Base-by-base conservation (phyloP, 805 yeast genomes). In the Teunomyces stri region DNA sequence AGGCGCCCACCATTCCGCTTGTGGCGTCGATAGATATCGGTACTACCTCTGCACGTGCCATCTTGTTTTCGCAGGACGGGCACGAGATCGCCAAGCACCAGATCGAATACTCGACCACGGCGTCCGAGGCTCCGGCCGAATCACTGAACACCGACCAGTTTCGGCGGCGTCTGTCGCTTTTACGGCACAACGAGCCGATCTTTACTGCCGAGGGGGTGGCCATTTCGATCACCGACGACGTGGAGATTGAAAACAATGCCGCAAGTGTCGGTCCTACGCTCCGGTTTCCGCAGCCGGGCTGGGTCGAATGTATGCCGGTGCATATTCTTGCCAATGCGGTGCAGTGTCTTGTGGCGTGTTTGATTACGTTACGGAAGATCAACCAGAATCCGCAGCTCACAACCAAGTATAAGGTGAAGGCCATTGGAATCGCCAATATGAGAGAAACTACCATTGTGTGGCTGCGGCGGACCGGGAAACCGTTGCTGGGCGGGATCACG, bases 231-330 rank as follows among this genome's bases (percentile, higher is more conserved):
- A 58, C 75, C 50, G 81, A 78, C 51, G 73, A 76, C 51, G 66
- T 85, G 45, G 86, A 80, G 56, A 81, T 85, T 53, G 91, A 85
- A 65, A 81, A 79, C 54, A 71, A 72, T 60, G 63, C 74, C 25
- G 72, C 75, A 5, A 65, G 74, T 30, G 73, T 68, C 21, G 83
- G 81, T 29, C 90, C 91, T 43, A 86, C 94, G n/a, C 69, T 86
- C 45, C 68, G 82, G 50, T 86, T 84, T 64, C 92, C 94, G 2
- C 78, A 81, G 53, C 90, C 92, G 2, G 94, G 95, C 28, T 90
- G 97, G 97, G 94, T 89, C 31, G 97, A 91, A 70, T 90, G 94
- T 68, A 86, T 87, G 73, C 97, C 97, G 9, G 79, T 79, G 44
- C 90, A 85, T 64, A 82, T 91, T 40, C 75, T 89, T 55, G 85